These are phyloP conservation scores for Inga oerstediana DNA, from an alignment of 306 rosid genomes.

Conservation along the genomic window DNA sequence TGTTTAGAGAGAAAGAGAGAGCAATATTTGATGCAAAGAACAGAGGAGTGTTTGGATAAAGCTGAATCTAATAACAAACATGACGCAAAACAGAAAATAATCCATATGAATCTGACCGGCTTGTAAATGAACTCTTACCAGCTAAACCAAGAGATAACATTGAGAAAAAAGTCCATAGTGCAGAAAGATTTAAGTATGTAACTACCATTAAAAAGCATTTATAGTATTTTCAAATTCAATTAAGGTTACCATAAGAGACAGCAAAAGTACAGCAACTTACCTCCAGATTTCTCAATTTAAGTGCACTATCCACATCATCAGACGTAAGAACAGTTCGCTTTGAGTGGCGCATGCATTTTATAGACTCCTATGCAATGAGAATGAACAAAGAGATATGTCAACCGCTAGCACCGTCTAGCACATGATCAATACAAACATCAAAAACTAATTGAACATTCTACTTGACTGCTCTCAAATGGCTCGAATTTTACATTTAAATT, in stretches of 20 bases:
- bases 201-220: background rate
- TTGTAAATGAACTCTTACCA: background rate
- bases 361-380: constrained; percentile 70
- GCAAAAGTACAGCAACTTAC: constrained; percentile 40
- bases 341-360: constrained; percentile 94
- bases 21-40: background rate
- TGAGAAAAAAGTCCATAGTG: background rate
- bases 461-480: background rate
- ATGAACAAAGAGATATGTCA: constrained; percentile 12
- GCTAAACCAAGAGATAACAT: too few relatives aligned
- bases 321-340: constrained; percentile 67
- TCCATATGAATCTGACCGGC: background rate
- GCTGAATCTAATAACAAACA: background rate
- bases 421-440: background rate
- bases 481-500: background rate
- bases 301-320: constrained; percentile 86
- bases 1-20: background rate
- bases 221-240: constrained; percentile 5
- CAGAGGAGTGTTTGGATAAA: background rate
- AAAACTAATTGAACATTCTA: constrained; percentile 6
- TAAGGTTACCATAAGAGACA: background rate
- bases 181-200: background rate
- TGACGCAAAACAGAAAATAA: background rate
- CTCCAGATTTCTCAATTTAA: constrained; percentile 83
- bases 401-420: background rate